Evolutionary conservation across 768 basidiomycete species (phyloP).

Genomic region (Suillus placidus): DNA sequence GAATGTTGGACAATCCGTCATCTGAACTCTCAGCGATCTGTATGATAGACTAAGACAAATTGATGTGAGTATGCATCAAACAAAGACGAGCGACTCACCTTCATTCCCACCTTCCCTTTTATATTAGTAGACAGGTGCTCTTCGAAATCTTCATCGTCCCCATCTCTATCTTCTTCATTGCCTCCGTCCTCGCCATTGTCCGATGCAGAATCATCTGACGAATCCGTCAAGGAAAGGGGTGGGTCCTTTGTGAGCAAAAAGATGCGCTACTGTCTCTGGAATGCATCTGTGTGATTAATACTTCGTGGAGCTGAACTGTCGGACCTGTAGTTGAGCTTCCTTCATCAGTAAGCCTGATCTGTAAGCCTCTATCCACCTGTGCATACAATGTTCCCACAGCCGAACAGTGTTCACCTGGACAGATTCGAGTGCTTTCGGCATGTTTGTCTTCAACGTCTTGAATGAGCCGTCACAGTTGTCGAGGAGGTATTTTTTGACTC

Average conservation of each 20-base stretch:
- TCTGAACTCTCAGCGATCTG: too few species aligned
- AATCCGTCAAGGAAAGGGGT: too few species aligned
- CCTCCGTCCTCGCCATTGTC: too few species aligned
- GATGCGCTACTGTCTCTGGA: neutral
- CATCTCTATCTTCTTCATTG: too few species aligned
- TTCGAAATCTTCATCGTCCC: too few species aligned
- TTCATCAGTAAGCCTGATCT: conserved; percentile 10
- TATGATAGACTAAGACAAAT: too few species aligned
- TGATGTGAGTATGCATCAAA: too few species aligned
- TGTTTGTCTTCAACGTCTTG: conserved; percentile 24
- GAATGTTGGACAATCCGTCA: too few species aligned
- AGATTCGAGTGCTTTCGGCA: conserved; percentile 24
- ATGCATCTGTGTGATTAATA: conserved; percentile 16
- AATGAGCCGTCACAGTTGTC: conserved; percentile 29
- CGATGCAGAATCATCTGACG: too few species aligned
- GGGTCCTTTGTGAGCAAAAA: neutral
- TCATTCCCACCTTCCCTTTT: too few species aligned
- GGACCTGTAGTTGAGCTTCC: conserved; percentile 19
- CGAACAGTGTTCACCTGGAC: conserved; percentile 15
- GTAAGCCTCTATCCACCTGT: conserved; percentile 21
- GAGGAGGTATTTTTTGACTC: conserved; percentile 15
- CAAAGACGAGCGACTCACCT: too few species aligned
- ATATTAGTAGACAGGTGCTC: too few species aligned
- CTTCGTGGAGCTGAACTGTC: conserved; percentile 16
- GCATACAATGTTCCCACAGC: conserved; percentile 19